A percentile compares a stretch with the other conserved stretches of the same genome.
Conservation (phyloP, 2,329 filamentous ascomycete species). For the Cryphonectria naterciae region DNA sequence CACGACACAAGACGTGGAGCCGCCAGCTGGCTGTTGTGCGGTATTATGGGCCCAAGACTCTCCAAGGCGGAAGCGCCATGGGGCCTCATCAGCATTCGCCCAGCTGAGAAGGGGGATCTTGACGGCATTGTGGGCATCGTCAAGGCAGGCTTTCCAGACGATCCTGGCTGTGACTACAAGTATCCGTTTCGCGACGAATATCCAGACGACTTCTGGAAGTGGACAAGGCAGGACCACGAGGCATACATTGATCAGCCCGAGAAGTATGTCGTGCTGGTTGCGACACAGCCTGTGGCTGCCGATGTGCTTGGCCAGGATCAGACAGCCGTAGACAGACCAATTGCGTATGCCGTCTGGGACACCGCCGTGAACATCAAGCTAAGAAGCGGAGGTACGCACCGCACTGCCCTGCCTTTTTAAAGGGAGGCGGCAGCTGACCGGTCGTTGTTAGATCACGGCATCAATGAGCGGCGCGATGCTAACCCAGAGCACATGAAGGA, state of each 20-base stretch:
- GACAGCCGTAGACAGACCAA: neutral
- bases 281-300: neutral
- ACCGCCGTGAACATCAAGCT: neutral
- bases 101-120: neutral
- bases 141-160: neutral
- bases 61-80: neutral
- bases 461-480: constrained; percentile 1
- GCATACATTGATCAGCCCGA: neutral
- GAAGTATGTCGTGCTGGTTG: neutral
- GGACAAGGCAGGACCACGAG: neutral
- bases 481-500: neutral
- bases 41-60: neutral
- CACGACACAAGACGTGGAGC: neutral
- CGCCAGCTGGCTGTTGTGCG: neutral
- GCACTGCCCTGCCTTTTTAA: neutral
- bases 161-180: neutral
- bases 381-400: neutral
- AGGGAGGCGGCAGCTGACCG: neutral
- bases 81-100: neutral
- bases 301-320: neutral
- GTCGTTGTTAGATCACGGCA: neutral
- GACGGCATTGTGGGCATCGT: neutral
- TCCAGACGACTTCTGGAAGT: neutral
- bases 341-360: constrained; percentile 2
- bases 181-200: neutral